Conservation (phyloP, 176 grass and related monocot genomes). For the Zoysia pacifica region DNA sequence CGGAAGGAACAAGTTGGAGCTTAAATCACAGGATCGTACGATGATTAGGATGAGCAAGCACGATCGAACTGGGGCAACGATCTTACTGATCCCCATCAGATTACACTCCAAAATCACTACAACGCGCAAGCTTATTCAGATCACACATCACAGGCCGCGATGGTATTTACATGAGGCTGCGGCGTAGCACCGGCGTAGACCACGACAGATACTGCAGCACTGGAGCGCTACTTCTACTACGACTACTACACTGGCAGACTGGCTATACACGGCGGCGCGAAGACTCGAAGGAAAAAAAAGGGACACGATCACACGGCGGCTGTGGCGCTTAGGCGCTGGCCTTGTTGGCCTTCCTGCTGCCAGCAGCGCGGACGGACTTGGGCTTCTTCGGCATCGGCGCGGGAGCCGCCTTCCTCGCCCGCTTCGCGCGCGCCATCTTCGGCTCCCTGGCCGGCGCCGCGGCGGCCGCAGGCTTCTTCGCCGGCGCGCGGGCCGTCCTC, state of each 20-base stretch:
- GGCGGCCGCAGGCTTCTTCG: constrained; percentile 39
- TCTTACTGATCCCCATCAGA: not conserved
- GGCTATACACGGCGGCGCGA: not conserved
- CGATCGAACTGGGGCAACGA: not conserved
- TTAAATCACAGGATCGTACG: not conserved
- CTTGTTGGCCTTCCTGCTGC: constrained; percentile 55
- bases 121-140: constrained; percentile 29
- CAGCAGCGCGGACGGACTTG: constrained; percentile 49
- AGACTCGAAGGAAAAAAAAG: not conserved
- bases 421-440: constrained; percentile 52
- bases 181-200: not conserved
- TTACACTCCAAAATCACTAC: not conserved
- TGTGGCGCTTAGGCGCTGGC: constrained; percentile 47
- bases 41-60: not conserved
- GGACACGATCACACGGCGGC: not conserved
- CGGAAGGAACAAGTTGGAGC: not conserved
- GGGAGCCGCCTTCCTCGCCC: constrained; percentile 56
- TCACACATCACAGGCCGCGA: not conserved
- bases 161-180: constrained; percentile 13
- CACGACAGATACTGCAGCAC: too few relatives aligned
- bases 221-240: not conserved
- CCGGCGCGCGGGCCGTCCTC: constrained; percentile 17
- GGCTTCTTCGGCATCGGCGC: constrained; percentile 49
- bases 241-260: not conserved
- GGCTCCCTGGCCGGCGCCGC: constrained; percentile 40